Evolutionary conservation across 1,284 basidiomycete species (phyloP).

Genomic region (Ustilago loliicola): DNA sequence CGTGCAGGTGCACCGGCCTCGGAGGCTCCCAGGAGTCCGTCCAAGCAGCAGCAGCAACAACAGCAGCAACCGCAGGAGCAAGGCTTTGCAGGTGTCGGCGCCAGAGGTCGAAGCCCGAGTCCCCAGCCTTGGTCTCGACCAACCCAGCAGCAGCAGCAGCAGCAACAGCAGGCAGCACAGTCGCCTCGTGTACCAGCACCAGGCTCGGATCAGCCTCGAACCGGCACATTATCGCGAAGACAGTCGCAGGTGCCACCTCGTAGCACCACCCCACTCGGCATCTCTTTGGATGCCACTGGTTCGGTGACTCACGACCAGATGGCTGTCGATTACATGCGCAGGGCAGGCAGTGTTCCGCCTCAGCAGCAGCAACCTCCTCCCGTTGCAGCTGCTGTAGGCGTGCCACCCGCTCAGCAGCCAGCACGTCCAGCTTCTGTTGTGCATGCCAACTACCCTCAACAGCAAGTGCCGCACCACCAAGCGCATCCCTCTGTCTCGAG

Average conservation of each 20-base stretch:
- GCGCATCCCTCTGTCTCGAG: slow-evolving; percentile 56
- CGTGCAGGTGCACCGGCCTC: slow-evolving; percentile 29
- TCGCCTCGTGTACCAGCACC: slow-evolving; percentile 29
- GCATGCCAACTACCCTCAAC: slow-evolving; percentile 32
- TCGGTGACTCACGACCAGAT: slow-evolving; percentile 84
- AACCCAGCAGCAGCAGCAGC: slow-evolving; percentile 46
- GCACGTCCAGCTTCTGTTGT: slow-evolving; percentile 47
- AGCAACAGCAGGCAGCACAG: slow-evolving; percentile 32
- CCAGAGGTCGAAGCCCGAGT: slow-evolving; percentile 62
- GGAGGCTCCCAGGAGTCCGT: slow-evolving; percentile 32
- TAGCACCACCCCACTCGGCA: slow-evolving; percentile 76
- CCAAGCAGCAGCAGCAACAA: slow-evolving; percentile 27
- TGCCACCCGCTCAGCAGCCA: slow-evolving; percentile 29
- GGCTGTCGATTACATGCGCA: slow-evolving; percentile 74
- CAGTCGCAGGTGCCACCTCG: slow-evolving; percentile 53
- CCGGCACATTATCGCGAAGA: slow-evolving; percentile 43
- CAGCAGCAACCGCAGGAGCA: slow-evolving; percentile 40
- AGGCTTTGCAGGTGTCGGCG: slow-evolving; percentile 65
- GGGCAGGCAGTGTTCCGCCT: slow-evolving; percentile 76
- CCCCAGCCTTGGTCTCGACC: slow-evolving; percentile 58
- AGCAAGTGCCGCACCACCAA: slow-evolving; percentile 45
- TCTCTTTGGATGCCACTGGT: slow-evolving; percentile 82
- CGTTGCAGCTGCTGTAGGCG: slow-evolving; percentile 4
- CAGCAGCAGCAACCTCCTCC: slow-evolving; percentile 69
- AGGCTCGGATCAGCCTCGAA: slow-evolving; percentile 30